Base-by-base conservation (phyloP, 352 stramenopile genomes). In the Saprolegnia parasitica region DNA sequence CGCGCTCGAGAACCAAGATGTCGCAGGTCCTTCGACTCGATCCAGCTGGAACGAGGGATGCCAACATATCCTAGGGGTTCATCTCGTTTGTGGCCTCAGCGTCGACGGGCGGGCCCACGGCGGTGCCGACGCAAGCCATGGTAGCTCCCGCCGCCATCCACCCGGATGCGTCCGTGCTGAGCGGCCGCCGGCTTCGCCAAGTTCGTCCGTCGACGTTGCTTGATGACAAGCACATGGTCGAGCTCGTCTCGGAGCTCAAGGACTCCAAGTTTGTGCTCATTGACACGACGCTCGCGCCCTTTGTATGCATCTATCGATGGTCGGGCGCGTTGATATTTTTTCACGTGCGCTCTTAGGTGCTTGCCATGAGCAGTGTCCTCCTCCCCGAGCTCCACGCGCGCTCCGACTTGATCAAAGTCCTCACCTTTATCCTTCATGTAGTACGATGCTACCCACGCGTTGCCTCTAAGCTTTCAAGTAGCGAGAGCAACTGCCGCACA, bases 1-100 rank as follows among this genome's bases (percentile, higher is more conserved):
- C 76, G 71, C 78, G 83, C 62, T 75, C 77, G 46, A 84, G 79
- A 61, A 75, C 71, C 60, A 81, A 83, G 61, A 72, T 78, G 56
- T 73, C 73, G 20, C 77, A 81, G 73, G 78, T 84, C 68, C 3
- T 0, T 20, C 24, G 13, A 5, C 29, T 35, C 29, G 29, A 35
- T 20, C 55, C 24, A 52, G 13, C 35, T 52, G 9, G 39, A 3
- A 32, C 6, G 32, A 29, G 2, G 20, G 5, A 9, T 32, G 5
- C 20, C n/a, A 13, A 16, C 21, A 13, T 16, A 26, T 45, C 18
- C 4, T 67, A 67, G 58, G 50, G 37, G 21, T 67, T 67, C 50
- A 42, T 55, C 39, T 40, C 58, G 40, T 67, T 55, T 4, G 32
- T 67, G 58, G 58, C 37, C 13, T 55, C 40, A 8, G 39, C 50